A percentile compares a stretch with the other conserved stretches of the same genome.
phyloP scores from a whole-genome alignment of 495 filamentous ascomycete genomes.

The Alectoria sarmentosa region DNA sequence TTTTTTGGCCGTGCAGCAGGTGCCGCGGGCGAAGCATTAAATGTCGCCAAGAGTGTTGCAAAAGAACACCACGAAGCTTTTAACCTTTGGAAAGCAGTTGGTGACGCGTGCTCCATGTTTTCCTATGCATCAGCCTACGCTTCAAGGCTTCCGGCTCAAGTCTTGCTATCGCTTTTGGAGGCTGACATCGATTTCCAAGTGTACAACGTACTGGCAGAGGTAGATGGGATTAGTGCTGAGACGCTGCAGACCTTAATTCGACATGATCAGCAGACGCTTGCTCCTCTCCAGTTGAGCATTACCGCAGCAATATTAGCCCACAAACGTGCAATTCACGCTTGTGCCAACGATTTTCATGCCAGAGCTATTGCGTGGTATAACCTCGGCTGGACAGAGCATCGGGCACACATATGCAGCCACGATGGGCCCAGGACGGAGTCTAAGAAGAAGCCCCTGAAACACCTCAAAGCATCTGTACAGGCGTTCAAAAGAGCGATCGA shows the following conservation, averaged over 20 bases:
- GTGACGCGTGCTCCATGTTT: constrained; percentile 82
- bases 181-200: constrained; percentile 39
- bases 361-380: constrained; percentile 97
- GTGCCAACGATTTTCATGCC: constrained; percentile 71
- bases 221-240: constrained; percentile 59
- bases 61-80: constrained; percentile 58
- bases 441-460: constrained; percentile 47
- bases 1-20: constrained; percentile 74
- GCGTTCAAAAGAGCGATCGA: constrained; percentile 98
- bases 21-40: constrained; percentile 53
- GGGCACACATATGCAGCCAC: constrained; percentile 60
- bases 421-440: constrained; percentile 32
- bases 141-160: constrained; percentile 48
- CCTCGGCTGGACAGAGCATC: constrained; percentile 86
- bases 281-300: constrained; percentile 38
- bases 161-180: constrained; percentile 50
- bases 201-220: constrained; percentile 57
- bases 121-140: constrained; percentile 63
- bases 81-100: constrained; percentile 90
- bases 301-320: constrained; percentile 73
- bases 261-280: constrained; percentile 40
- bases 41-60: constrained; percentile 45
- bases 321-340: constrained; percentile 73
- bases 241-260: constrained; percentile 36
- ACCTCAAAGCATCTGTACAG: constrained; percentile 73